Conservation (phyloP, 1,284 basidiomycete genomes). For the Cryptococcus jaspeensis region DNA sequence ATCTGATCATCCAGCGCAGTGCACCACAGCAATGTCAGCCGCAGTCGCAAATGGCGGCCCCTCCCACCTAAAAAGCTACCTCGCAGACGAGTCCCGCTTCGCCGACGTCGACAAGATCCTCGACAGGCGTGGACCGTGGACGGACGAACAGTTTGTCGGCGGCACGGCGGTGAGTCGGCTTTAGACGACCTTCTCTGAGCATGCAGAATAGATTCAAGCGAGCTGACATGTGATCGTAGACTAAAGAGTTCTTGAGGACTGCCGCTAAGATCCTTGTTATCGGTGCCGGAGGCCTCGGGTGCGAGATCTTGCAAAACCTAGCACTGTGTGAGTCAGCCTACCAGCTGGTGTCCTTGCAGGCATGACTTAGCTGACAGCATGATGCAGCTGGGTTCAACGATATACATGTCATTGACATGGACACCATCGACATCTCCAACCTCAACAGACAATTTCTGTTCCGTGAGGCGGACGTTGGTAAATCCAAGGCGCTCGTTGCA, state of each 20-base stretch:
- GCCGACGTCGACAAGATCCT: slow-evolving; percentile 41
- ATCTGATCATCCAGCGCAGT: neutral
- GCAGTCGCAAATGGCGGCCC: slow-evolving; percentile 1
- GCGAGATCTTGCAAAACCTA: slow-evolving; percentile 91
- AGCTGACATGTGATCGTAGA: slow-evolving; percentile 54
- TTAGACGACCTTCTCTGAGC: neutral
- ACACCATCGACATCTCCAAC: slow-evolving; percentile 99
- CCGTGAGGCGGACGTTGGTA: slow-evolving; percentile 74
- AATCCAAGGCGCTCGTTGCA: slow-evolving; percentile 89
- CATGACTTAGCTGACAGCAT: slow-evolving; percentile 1
- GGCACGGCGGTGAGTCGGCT: slow-evolving; percentile 28
- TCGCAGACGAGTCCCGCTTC: slow-evolving; percentile 31
- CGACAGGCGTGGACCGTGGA: slow-evolving; percentile 47
- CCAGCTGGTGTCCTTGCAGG: slow-evolving; percentile 16
- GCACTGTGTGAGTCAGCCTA: slow-evolving; percentile 59
- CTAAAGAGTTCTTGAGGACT: slow-evolving; percentile 80
- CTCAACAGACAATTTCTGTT: slow-evolving; percentile 98
- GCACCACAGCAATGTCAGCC: slow-evolving; percentile 1
- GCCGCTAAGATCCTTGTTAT: slow-evolving; percentile 94
- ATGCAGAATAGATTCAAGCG: neutral
- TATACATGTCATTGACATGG: slow-evolving; percentile 99
- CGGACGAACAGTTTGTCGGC: slow-evolving; percentile 38
- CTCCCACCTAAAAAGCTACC: slow-evolving; percentile 15
- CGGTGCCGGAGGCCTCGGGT: slow-evolving; percentile 90
- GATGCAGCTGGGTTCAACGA: slow-evolving; percentile 82